Evolutionary conservation across 202 grass and related monocot genomes (phyloP).

Genomic region (Musa balbisiana): DNA sequence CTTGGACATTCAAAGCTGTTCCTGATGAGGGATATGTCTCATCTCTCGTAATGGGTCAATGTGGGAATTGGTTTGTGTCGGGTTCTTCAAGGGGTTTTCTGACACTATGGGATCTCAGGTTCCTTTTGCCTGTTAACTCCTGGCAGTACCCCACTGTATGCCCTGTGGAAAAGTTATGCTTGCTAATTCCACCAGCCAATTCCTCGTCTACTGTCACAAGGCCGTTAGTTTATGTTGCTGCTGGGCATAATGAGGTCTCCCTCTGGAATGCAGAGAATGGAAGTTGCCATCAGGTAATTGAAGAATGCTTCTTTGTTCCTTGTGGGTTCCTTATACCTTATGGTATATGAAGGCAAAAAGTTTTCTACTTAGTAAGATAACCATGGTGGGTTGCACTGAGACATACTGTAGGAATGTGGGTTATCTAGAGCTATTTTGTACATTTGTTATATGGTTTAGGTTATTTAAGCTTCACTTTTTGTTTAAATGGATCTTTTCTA

Average conservation of each 20-base stretch:
- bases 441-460: not conserved
- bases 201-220: conserved; percentile 51
- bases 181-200: conserved; percentile 71
- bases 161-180: conserved; percentile 87
- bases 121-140: conserved; percentile 90
- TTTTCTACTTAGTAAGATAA: not conserved
- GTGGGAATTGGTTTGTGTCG: conserved; percentile 94
- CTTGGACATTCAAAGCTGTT: conserved; percentile 72
- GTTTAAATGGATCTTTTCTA: not conserved
- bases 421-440: not conserved
- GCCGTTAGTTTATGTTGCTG: conserved; percentile 83
- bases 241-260: conserved; percentile 79
- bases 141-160: conserved; percentile 72
- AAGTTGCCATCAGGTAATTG: conserved; percentile 84
- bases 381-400: not conserved
- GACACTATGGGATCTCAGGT: conserved; percentile 95
- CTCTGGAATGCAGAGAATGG: conserved; percentile 99
- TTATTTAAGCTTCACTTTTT: not conserved
- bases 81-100: conserved; percentile 90
- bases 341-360: not conserved
- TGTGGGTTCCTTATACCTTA: not conserved
- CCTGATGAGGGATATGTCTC: conserved; percentile 76
- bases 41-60: conserved; percentile 75
- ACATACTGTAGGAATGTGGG: not conserved
- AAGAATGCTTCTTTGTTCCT: not conserved